Evolutionary conservation across 495 filamentous ascomycete species (phyloP).

Genomic region (Aspergillus cristatus): DNA sequence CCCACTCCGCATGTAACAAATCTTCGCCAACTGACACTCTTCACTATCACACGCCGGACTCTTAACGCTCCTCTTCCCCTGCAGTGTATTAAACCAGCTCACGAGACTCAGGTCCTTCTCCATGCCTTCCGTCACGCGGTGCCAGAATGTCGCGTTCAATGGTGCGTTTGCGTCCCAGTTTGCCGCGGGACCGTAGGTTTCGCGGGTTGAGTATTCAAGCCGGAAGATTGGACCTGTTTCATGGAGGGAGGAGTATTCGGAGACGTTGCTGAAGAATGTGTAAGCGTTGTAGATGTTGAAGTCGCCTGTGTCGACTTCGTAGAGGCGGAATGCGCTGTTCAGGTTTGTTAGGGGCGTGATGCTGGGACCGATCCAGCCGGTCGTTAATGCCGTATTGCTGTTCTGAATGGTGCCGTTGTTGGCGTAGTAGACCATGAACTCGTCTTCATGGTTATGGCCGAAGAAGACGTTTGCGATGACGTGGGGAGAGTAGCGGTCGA

Average conservation of each 20-base stretch:
- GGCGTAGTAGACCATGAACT: constrained; percentile 43
- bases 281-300: constrained; percentile 46
- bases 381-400: constrained; percentile 29
- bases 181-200: constrained; percentile 37
- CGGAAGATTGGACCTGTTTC: constrained; percentile 33
- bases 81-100: constrained; percentile 40
- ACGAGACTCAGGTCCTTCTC: constrained; percentile 40
- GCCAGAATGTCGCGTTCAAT: constrained; percentile 51
- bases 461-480: constrained; percentile 49
- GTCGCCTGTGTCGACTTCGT: constrained; percentile 44
- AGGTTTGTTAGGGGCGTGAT: constrained; percentile 45
- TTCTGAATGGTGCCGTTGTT: constrained; percentile 38
- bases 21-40: constrained; percentile 43
- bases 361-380: constrained; percentile 44
- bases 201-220: constrained; percentile 49
- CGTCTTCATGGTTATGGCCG: constrained; percentile 48
- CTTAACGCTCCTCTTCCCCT: constrained; percentile 43
- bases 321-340: constrained; percentile 47
- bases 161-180: constrained; percentile 39
- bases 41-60: constrained; percentile 42
- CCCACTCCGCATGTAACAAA: constrained; percentile 53
- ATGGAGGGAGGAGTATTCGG: constrained; percentile 26
- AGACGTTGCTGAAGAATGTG: constrained; percentile 44
- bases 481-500: constrained; percentile 46
- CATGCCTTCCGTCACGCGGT: constrained; percentile 51